Percentiles rank a stretch among this genome's conserved stretches.
Conservation (phyloP, 2,329 filamentous ascomycete species). For the Neocucurbitaria cava region DNA sequence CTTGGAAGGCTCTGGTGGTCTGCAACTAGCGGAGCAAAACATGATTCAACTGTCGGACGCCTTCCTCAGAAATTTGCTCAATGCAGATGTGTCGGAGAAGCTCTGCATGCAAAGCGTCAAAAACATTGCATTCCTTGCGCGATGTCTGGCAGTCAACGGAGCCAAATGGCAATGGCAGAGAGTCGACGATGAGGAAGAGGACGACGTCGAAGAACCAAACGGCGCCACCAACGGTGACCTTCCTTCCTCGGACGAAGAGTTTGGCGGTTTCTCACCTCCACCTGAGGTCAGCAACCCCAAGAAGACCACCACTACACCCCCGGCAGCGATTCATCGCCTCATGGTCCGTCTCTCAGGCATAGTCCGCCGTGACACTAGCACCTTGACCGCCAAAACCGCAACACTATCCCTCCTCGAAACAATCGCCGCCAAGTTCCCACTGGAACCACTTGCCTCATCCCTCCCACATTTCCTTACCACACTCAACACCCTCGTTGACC, state of each 20-base stretch:
- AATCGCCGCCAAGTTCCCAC: constrained; percentile 68
- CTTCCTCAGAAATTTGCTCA: constrained; percentile 67
- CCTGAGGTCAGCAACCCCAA: constrained; percentile 18
- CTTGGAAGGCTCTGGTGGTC: constrained; percentile 72
- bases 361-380: constrained; percentile 69
- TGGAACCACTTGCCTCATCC: constrained; percentile 65
- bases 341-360: constrained; percentile 80
- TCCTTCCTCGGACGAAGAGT: constrained; percentile 45
- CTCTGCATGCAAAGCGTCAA: constrained; percentile 81
- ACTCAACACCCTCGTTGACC: constrained; percentile 84
- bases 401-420: constrained; percentile 77
- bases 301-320: constrained; percentile 29
- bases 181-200: constrained; percentile 51
- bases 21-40: constrained; percentile 69
- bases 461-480: constrained; percentile 71
- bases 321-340: constrained; percentile 72
- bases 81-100: constrained; percentile 70
- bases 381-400: constrained; percentile 76
- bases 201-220: constrained; percentile 54
- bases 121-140: constrained; percentile 82
- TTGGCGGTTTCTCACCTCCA: constrained; percentile 30
- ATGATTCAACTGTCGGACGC: constrained; percentile 66
- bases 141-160: constrained; percentile 66
- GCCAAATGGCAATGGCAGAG: constrained; percentile 55
- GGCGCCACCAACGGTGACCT: constrained; percentile 36